Conservation (phyloP, 495 filamentous ascomycete genomes). For the Lasiosphaeria miniovina region DNA sequence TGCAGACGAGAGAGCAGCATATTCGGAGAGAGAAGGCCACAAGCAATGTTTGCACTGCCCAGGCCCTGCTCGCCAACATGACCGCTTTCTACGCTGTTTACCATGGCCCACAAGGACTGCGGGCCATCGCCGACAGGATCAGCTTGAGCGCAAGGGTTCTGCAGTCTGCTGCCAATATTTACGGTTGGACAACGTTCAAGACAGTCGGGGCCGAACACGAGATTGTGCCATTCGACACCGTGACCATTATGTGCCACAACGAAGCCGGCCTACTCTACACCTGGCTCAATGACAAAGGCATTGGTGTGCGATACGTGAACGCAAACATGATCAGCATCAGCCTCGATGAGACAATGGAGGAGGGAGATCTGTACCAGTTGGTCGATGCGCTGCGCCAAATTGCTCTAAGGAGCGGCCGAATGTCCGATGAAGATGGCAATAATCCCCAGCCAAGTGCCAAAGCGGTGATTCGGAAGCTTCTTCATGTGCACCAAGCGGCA, state of each 20-base stretch:
- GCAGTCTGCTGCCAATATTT: constrained; percentile 60
- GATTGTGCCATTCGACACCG: constrained; percentile 73
- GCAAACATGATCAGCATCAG: constrained; percentile 36
- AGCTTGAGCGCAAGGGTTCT: constrained; percentile 68
- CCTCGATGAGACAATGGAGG: constrained; percentile 40
- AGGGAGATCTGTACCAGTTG: constrained; percentile 28
- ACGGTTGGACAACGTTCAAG: constrained; percentile 62
- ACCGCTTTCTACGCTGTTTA: constrained; percentile 97
- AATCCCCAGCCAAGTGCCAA: constrained; percentile 17
- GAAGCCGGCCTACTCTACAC: constrained; percentile 7
- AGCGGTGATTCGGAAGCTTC: constrained; percentile 28
- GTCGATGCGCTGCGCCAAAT: constrained; percentile 24
- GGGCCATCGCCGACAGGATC: constrained; percentile 76
- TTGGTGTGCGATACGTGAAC: constrained; percentile 28
- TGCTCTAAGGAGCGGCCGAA: background rate
- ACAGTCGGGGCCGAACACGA: constrained; percentile 54
- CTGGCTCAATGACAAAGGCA: constrained; percentile 13
- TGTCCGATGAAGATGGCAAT: too few species aligned
- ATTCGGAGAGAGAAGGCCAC: constrained; percentile 97
- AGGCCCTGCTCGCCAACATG: constrained; percentile 95
- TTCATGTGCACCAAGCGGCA: constrained; percentile 31
- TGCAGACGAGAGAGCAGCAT: constrained; percentile 96
- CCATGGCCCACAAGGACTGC: constrained; percentile 84
- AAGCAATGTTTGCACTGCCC: constrained; percentile 97
- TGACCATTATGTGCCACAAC: constrained; percentile 56